Evolutionary conservation across 345 rosid species (phyloP).

Genomic region (Nephelium lappaceum): DNA sequence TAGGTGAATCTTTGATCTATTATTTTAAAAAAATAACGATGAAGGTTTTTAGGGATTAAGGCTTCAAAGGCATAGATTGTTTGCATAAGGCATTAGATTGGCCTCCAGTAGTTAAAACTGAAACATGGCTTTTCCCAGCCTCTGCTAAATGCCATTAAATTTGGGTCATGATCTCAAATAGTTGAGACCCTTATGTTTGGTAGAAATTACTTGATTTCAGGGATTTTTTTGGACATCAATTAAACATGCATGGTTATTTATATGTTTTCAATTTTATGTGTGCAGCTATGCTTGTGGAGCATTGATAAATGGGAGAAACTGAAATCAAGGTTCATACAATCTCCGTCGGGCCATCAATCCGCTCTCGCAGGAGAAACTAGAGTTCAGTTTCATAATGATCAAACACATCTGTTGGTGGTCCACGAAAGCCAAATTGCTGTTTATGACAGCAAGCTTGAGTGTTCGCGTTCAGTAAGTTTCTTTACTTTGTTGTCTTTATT

Average conservation of each 20-base stretch:
- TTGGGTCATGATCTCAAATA: not conserved
- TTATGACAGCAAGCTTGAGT: slow-evolving; percentile 52
- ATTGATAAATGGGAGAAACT: slow-evolving; percentile 80
- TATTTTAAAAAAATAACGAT: too few relatives aligned
- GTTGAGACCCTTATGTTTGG: not conserved
- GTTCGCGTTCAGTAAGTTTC: slow-evolving; percentile 41
- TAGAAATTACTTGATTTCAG: not conserved
- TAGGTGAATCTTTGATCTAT: not conserved
- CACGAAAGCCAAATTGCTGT: slow-evolving; percentile 50
- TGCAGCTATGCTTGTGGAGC: slow-evolving; percentile 76
- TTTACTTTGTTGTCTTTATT: not conserved
- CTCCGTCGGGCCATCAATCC: slow-evolving; percentile 43
- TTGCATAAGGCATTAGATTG: not conserved
- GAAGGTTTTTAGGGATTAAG: not conserved
- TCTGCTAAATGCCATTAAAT: not conserved
- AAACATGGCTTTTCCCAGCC: too few relatives aligned
- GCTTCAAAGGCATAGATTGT: not conserved
- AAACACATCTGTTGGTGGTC: slow-evolving; percentile 44
- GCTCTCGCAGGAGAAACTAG: slow-evolving; percentile 43
- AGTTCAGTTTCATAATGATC: slow-evolving; percentile 57
- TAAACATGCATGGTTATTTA: not conserved
- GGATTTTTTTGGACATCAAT: not conserved
- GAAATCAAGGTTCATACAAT: slow-evolving; percentile 39
- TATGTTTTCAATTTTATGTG: not conserved
- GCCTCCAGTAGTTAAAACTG: too few relatives aligned